A percentile compares a stretch with the other conserved stretches of the same genome.
These are phyloP conservation scores for Sanghuangporus baumii DNA, from an alignment of 1,284 basidiomycete species.

Conservation along the genomic window DNA sequence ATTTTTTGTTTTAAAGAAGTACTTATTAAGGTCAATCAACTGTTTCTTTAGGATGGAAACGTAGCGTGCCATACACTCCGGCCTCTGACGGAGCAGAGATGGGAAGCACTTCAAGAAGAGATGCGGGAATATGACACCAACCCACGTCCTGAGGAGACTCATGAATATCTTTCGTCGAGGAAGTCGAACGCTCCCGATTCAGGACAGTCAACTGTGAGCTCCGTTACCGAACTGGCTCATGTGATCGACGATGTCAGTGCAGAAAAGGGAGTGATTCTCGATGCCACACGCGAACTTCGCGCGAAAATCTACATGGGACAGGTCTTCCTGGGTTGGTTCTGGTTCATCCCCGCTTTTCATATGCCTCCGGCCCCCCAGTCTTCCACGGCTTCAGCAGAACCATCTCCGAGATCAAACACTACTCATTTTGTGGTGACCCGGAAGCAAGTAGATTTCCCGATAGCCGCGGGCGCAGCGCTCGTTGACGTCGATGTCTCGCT, in stretches of 20 bases:
- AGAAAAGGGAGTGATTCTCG: slow-evolving; percentile 50
- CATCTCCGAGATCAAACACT: slow-evolving; percentile 19
- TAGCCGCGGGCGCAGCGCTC: slow-evolving; percentile 63
- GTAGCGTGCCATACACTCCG: slow-evolving; percentile 38
- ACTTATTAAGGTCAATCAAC: neutral
- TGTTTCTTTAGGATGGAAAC: slow-evolving; percentile 32
- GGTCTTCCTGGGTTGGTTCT: slow-evolving; percentile 77
- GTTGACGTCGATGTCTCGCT: slow-evolving; percentile 58
- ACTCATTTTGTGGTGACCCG: slow-evolving; percentile 39
- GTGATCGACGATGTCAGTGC: slow-evolving; percentile 15
- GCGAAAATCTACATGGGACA: slow-evolving; percentile 73
- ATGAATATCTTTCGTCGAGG: slow-evolving; percentile 32
- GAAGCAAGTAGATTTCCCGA: slow-evolving; percentile 70
- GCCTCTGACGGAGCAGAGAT: slow-evolving; percentile 39
- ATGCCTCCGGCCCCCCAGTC: slow-evolving; percentile 40
- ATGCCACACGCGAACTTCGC: slow-evolving; percentile 68
- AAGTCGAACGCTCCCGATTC: slow-evolving; percentile 20
- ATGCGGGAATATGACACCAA: slow-evolving; percentile 24
- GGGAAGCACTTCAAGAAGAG: slow-evolving; percentile 37
- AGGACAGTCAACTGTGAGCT: slow-evolving; percentile 8
- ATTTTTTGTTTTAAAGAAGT: neutral
- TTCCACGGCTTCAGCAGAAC: slow-evolving; percentile 13
- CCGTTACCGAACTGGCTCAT: slow-evolving; percentile 2
- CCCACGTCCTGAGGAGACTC: neutral
- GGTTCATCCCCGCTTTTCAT: slow-evolving; percentile 82